Base-by-base conservation (phyloP, 2,329 filamentous ascomycete genomes). In the Trichoderma oligosporum region DNA sequence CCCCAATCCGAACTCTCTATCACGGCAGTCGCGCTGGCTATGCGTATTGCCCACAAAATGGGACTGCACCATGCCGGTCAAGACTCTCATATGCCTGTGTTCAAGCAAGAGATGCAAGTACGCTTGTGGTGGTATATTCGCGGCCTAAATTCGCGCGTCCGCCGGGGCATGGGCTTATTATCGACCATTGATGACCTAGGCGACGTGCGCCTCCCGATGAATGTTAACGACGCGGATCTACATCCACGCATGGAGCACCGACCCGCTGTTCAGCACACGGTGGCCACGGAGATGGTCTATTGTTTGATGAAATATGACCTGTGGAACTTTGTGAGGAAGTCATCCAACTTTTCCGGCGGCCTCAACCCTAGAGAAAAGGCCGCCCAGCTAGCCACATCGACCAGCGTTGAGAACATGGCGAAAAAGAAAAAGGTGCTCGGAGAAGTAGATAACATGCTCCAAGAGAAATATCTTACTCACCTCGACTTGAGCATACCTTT, bases 1-100 rank as follows among this genome's bases (percentile, higher is more conserved):
- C 55, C 27, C 46, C 56, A 27, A 16, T 31, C 36, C 83, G 80
- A 69, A 80, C 46, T 82, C 81, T 1, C 72, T 77, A 80, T 6
- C 82, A 82, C 64, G 79, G 84, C 61, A 77, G 78, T 2, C 80
- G 85, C 61, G 78, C 80, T 3, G 74, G 80, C 4, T 85, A 82
- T 88, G 31, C 78, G 85, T 20, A 82, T 87, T 51, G 84, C 83
- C 0, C 82, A 86, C 65, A 84, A 85, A 65, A 84, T 88, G 76
- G 85, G 85, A 0, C 74, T 87, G 45, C 83, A 87, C 58, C 77
- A 81, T 9, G 84, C 87, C 58, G 84, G 82, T 25, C 77, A 80
- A 60, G 68, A 71, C n/a, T 71, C 83, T 5, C 78, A 78, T 1
- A 73, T 86, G 2, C 74, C 79, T 0, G 81, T 83, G 0, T 86